Base-by-base conservation (phyloP, 2,329 filamentous ascomycete species). In the Achaetomium macrosporum region DNA sequence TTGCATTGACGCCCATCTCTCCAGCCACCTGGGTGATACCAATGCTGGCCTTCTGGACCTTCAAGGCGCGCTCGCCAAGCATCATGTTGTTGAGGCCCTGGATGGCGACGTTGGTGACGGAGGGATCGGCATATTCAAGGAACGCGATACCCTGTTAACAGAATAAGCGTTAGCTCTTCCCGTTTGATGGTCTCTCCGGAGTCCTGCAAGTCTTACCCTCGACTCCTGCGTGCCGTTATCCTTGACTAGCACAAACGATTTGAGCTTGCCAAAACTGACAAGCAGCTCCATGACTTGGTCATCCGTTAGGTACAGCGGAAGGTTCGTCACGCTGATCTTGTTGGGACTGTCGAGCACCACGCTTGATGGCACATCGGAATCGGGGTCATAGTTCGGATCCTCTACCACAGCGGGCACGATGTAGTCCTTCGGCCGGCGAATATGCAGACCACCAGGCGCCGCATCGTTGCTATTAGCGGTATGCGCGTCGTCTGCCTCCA, bases 1-100 rank as follows among this genome's bases (percentile, higher is more conserved):
- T 97, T 58, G 93, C 93, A 62, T 93, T 95, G 57, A 99, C 92
- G 51, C 92, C 90, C 79, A 96, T 95, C 65, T 99, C 93, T 58
- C 90, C 90, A 43, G 88, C 79, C 19, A 90, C 90, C 69, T 99
- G 93, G n/a, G 90, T 92, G 56, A 90, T 85, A 61, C 93, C 93
- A 59, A 96, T 88, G 69, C 91, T 95, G 30, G 93, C 95, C 65
- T 91, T 89, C 60, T 82, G 77, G 35, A 96, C 90, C 73, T 87
- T 92, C 51, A 99, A 79, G 63, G 85, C 83, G 63, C 87, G 86
- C 57, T 95, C 91, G 39, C 89, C 91, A 13, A 99, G 82, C 59
- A 93, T 88, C 85, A 99, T 96, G 33, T 87, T 88, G 64, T 97
- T 92, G 30, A 99, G 75, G 11, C 89, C 90, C 61, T 96, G 88